These are phyloP conservation scores for Flaveria trinervia DNA, from an alignment of 129 eudicot species.

Conservation along the genomic window DNA sequence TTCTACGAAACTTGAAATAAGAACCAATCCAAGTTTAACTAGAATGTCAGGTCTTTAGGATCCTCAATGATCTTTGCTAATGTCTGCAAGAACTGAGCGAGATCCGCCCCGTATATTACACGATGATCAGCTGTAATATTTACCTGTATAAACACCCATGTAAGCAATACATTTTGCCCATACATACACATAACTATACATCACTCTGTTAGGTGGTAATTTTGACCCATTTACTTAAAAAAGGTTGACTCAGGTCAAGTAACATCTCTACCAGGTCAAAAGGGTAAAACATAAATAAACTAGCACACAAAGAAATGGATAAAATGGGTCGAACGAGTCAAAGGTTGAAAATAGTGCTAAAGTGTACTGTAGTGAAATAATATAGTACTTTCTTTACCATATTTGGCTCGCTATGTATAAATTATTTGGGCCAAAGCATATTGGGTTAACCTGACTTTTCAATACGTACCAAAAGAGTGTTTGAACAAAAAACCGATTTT, in stretches of 20 bases:
- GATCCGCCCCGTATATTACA: conserved; percentile 92
- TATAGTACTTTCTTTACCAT: neutral
- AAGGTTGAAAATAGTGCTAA: neutral
- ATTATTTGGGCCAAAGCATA: neutral
- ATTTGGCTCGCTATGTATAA: neutral
- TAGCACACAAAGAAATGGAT: neutral
- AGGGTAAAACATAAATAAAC: neutral
- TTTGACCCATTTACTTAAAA: neutral
- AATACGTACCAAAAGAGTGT: neutral
- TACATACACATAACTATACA: neutral
- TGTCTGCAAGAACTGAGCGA: conserved; percentile 94
- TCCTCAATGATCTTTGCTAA: conserved; percentile 85
- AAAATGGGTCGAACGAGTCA: neutral
- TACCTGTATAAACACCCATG: conserved; percentile 49
- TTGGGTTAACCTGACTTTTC: too few relatives aligned
- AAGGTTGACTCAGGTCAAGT: neutral
- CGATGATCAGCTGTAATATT: conserved; percentile 98
- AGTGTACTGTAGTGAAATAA: neutral
- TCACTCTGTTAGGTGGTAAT: neutral
- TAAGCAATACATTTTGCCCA: neutral
- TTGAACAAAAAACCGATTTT: neutral
- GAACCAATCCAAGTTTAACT: conserved; percentile 24
- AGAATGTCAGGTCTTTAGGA: conserved; percentile 77
- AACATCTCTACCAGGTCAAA: neutral
- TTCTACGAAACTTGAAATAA: conserved; percentile 6